Evolutionary conservation across 2,329 filamentous ascomycete genomes (phyloP).

Genomic region (Alternaria sp.): DNA sequence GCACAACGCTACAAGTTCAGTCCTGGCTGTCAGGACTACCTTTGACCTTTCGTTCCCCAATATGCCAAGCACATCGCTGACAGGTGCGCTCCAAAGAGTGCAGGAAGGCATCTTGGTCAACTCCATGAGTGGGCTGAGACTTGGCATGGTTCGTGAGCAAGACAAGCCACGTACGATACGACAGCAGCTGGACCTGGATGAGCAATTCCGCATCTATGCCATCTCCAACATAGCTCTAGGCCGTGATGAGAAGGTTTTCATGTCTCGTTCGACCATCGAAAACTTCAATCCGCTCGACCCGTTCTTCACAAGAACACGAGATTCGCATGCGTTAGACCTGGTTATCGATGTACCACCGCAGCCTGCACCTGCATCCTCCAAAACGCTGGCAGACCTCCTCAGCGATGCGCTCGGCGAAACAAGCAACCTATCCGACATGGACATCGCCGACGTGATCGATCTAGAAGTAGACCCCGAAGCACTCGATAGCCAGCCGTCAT

Average conservation of each 20-base stretch:
- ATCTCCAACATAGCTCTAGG: conserved; percentile 83
- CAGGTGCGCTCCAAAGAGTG: conserved; percentile 62
- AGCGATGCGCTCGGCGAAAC: conserved; percentile 30
- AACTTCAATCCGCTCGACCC: conserved; percentile 80
- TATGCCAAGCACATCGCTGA: conserved; percentile 56
- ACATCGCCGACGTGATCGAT: conserved; percentile 29
- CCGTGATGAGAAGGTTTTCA: conserved; percentile 83
- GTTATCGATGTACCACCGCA: conserved; percentile 63
- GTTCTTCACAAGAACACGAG: conserved; percentile 79
- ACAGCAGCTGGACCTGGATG: conserved; percentile 33
- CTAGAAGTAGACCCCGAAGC: conserved; percentile 33
- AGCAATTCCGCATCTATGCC: conserved; percentile 74
- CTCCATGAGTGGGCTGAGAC: conserved; percentile 64
- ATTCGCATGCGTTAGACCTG: conserved; percentile 75
- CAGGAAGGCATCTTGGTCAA: conserved; percentile 66
- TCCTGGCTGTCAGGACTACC: conserved; percentile 72
- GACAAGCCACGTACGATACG: conserved; percentile 50
- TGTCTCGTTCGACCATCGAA: conserved; percentile 71
- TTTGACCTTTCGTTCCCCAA: conserved; percentile 73
- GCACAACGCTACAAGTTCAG: conserved; percentile 75
- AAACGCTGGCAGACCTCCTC: conserved; percentile 28
- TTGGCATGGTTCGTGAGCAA: conserved; percentile 72
- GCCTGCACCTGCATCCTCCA: conserved; percentile 23
- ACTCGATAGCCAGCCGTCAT: conserved; percentile 35
- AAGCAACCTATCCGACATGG: conserved; percentile 31